A percentile compares a stretch with the other conserved stretches of the same genome.
Conservation (phyloP, 176 grass and related monocot genomes). For the Chloris gayana region DNA sequence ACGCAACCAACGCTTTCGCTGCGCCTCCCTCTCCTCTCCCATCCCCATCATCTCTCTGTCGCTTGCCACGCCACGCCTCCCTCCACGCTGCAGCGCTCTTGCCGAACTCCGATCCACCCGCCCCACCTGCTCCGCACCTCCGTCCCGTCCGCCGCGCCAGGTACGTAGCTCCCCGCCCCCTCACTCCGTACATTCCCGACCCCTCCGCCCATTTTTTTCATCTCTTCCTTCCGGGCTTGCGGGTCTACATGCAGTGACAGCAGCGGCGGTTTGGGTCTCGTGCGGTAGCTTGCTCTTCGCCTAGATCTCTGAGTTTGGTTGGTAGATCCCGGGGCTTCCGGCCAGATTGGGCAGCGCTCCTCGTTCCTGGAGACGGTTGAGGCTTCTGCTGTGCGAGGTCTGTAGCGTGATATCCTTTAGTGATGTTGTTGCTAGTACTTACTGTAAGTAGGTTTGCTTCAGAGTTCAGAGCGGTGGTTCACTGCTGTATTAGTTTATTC, state of each 20-base stretch:
- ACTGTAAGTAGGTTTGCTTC: not conserved
- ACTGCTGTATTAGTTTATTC: not conserved
- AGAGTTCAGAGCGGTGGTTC: not conserved
- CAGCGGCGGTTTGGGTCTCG: not conserved
- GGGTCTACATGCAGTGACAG: not conserved
- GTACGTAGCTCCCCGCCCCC: not conserved
- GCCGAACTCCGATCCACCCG: conserved; percentile 5
- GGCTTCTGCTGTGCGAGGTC: not conserved
- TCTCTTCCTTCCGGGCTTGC: not conserved
- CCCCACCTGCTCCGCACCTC: not conserved
- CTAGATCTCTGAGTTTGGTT: not conserved
- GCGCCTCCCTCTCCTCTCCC: not conserved
- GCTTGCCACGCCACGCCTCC: not conserved
- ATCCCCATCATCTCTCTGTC: not conserved
- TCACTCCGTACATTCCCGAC: not conserved
- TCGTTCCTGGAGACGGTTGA: not conserved
- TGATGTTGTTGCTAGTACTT: not conserved
- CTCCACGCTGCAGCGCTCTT: not conserved
- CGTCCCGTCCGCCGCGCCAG: not conserved
- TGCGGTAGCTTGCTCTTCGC: not conserved
- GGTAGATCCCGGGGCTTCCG: not conserved
- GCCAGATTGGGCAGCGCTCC: not conserved
- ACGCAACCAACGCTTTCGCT: not conserved
- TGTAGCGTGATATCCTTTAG: not conserved
- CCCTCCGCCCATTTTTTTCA: not conserved